These are phyloP conservation scores for Corymbia maculata DNA, from an alignment of 345 rosid genomes.

Conservation along the genomic window DNA sequence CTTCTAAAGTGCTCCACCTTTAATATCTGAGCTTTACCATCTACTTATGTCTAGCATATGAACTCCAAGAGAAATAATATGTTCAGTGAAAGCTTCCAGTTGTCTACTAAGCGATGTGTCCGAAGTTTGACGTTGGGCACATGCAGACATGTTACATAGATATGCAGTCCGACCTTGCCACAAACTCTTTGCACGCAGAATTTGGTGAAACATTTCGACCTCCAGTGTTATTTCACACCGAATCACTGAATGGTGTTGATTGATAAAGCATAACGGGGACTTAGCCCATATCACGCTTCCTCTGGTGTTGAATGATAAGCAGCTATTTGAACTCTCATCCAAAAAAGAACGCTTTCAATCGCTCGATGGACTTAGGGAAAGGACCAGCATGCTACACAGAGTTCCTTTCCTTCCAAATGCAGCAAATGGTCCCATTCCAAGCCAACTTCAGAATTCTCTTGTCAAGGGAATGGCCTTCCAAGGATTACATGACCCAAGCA, in stretches of 20 bases:
- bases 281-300: not conserved
- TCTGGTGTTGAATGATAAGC: no score
- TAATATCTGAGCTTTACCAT: not conserved
- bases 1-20: not conserved
- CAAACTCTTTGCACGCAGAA: not conserved
- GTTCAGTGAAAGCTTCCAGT: not conserved
- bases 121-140: not conserved
- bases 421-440: no score
- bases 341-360: no score
- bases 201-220: not conserved
- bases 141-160: rapidly evolving
- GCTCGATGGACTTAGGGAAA: no score
- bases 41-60: not conserved
- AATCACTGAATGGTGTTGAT: not conserved
- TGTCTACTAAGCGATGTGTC: rapidly evolving
- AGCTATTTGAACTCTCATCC: no score
- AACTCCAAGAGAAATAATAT: not conserved
- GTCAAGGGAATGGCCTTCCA: no score
- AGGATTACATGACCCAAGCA: no score
- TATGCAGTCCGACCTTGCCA: not conserved
- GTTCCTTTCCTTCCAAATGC: no score
- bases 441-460: no score
- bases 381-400: no score
- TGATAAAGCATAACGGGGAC: not conserved
- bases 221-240: not conserved